Base-by-base conservation (phyloP, 2,329 filamentous ascomycete species). In the Colletotrichum aenigma region DNA sequence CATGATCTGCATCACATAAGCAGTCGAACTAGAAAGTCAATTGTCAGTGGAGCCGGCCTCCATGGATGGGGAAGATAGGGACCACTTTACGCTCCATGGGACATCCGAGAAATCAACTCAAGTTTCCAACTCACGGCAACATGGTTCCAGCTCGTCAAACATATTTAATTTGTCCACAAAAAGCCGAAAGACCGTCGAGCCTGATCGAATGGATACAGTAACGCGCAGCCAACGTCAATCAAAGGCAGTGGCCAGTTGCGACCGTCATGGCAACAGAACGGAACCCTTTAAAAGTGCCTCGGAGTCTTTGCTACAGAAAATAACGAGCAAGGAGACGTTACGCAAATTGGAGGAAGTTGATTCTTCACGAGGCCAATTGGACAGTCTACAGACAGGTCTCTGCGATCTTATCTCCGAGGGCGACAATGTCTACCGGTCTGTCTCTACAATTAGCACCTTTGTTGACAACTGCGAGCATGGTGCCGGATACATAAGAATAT, bases 101-200 rank as follows among this genome's bases (percentile, higher is more conserved):
- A 4, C 43, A 21, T 21, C 1, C 6, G 43, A 52, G 10, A 52
- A 52, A 13, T 21, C 10, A 1, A 52, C 2, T 12, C 9, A n/a
- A 52, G n/a, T 52, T 21, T 21, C n/a, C 43, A 52, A 52, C 2
- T 12, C 43, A 3, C n/a, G 0, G 6, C n/a, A 21, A 21, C 0
- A 21, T 13, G 18, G 4, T 7, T n/a, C 10, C 9, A 48, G n/a
- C 43, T 52, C 18, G n/a, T n/a, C 38, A 12, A 1, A 52, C 4
- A 0, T 13, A 7, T 13, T 52, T 7, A 3, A n/a, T 52, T n/a
- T 1, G n/a, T 21, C 43, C n/a, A 52, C 0, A 13, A 7, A 52
- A 21, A 21, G 43, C 18, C 10, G 10, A 21, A 13, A 12, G 18
- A 9, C n/a, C 4, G 2, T 7, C 5, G n/a, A 52, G 43, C 21